A percentile compares a stretch with the other conserved stretches of the same genome.
Evolutionary conservation across 768 basidiomycete genomes (phyloP).

Genomic region (Tylopilus subfusipes): DNA sequence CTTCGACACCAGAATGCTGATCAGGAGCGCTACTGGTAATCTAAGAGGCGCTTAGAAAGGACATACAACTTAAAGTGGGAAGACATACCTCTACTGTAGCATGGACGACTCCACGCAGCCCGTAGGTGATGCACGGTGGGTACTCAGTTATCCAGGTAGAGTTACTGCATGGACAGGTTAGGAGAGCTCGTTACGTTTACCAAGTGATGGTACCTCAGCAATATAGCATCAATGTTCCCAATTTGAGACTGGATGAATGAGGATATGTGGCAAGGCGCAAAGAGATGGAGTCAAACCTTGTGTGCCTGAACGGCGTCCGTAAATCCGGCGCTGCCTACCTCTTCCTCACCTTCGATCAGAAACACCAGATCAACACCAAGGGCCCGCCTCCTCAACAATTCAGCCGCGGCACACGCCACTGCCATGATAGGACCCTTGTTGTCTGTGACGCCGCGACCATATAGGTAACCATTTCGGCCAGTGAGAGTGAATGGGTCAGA

Average conservation of each 20-base stretch:
- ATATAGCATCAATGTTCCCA: slow-evolving; percentile 83
- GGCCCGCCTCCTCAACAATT: slow-evolving; percentile 64
- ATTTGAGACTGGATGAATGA: slow-evolving; percentile 58
- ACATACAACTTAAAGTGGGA: background rate
- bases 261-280: background rate
- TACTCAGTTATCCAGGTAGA: slow-evolving; percentile 96
- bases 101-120: slow-evolving; percentile 90
- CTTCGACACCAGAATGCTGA: slow-evolving; percentile 91
- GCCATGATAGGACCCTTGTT: slow-evolving; percentile 96
- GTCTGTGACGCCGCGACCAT: slow-evolving; percentile 89
- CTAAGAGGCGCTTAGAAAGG: slow-evolving; percentile 30
- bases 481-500: slow-evolving; percentile 80
- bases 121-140: slow-evolving; percentile 92
- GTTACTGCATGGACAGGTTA: slow-evolving; percentile 51
- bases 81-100: slow-evolving; percentile 64
- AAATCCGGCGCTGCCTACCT: slow-evolving; percentile 89
- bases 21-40: slow-evolving; percentile 74
- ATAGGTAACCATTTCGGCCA: slow-evolving; percentile 84
- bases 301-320: slow-evolving; percentile 67
- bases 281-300: slow-evolving; percentile 48
- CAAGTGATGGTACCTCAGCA: slow-evolving; percentile 60
- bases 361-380: slow-evolving; percentile 87
- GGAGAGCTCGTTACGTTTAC: background rate
- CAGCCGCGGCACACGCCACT: slow-evolving; percentile 83
- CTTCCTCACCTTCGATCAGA: slow-evolving; percentile 95